These are phyloP conservation scores for Davidsoniella virescens DNA, from an alignment of 2,329 filamentous ascomycete species.

Conservation along the genomic window DNA sequence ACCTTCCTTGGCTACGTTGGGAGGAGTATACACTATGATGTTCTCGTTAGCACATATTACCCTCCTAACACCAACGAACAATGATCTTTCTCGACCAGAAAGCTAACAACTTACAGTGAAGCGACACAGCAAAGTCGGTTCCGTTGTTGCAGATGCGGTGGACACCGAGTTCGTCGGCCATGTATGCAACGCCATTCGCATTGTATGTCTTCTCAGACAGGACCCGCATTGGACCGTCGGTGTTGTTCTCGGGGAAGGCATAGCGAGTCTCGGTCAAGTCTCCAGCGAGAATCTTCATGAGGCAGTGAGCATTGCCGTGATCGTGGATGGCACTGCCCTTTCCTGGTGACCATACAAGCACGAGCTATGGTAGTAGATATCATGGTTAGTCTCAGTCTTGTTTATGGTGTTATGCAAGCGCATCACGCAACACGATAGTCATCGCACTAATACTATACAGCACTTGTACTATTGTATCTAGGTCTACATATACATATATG, in stretches of 20 bases:
- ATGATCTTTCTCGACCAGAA: not conserved
- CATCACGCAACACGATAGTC: too few relatives aligned
- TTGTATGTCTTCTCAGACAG: conserved; percentile 52
- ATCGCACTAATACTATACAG: too few relatives aligned
- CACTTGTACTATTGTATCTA: too few relatives aligned
- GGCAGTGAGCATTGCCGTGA: conserved; percentile 73
- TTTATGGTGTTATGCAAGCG: too few relatives aligned
- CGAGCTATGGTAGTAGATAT: conserved; percentile 36
- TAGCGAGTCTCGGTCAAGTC: conserved; percentile 69
- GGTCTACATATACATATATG: not conserved
- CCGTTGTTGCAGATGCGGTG: conserved; percentile 69
- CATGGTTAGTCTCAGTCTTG: not conserved
- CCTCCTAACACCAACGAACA: not conserved
- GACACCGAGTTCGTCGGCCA: conserved; percentile 77
- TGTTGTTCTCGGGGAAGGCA: conserved; percentile 43
- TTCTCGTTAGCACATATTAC: conserved; percentile 7
- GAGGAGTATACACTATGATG: conserved; percentile 59
- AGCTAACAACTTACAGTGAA: conserved; percentile 45
- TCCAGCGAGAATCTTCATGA: conserved; percentile 80
- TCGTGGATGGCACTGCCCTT: conserved; percentile 79
- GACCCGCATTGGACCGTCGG: conserved; percentile 41
- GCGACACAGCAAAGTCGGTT: conserved; percentile 61
- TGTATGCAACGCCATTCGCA: conserved; percentile 68
- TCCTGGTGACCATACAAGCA: conserved; percentile 78
- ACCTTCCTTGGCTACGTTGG: conserved; percentile 69